Percentiles rank a stretch among this genome's conserved stretches.
These are phyloP conservation scores for Scleromitrula shiraiana DNA, from an alignment of 2,329 filamentous ascomycete species.

Conservation along the genomic window DNA sequence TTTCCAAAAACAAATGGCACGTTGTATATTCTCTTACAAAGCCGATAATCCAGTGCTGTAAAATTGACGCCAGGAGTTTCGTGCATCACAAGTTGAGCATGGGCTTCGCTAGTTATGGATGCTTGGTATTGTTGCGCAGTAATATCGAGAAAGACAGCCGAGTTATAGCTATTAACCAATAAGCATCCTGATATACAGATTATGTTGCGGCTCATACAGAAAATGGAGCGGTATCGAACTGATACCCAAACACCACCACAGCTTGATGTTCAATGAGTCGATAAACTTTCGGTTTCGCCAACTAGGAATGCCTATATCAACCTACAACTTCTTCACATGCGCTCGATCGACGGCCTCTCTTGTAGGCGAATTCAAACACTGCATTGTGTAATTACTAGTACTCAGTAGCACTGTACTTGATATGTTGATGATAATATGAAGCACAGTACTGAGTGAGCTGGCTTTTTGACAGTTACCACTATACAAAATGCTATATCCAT, in stretches of 20 bases:
- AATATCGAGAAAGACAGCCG: conserved; percentile 17
- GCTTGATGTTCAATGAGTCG: conserved; percentile 6
- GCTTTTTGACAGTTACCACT: conserved; percentile 10
- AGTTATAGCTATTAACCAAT: conserved; percentile 14
- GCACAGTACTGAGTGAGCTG: conserved; percentile 14
- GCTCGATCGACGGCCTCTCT: conserved; percentile 40
- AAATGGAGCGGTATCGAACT: conserved; percentile 22
- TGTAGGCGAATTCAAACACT: conserved; percentile 42
- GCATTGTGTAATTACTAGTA: conserved; percentile 45
- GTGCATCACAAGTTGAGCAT: not conserved
- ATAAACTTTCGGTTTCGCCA: conserved; percentile 30
- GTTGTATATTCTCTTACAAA: not conserved
- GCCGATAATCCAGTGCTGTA: not conserved
- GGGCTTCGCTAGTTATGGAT: conserved; percentile 12
- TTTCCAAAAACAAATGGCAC: conserved; percentile 11
- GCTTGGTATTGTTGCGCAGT: conserved; percentile 18
- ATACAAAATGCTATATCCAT: conserved; percentile 14
- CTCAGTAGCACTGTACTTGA: conserved; percentile 38
- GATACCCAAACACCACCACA: conserved; percentile 17
- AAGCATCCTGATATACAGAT: not conserved
- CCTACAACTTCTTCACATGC: conserved; percentile 34
- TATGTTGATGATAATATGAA: conserved; percentile 41
- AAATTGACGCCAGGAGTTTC: not conserved
- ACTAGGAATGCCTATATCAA: conserved; percentile 39
- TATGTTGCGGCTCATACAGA: conserved; percentile 11